Evolutionary conservation across 805 yeast species (phyloP).

Genomic region (Hanseniaspora jakobsenii): DNA sequence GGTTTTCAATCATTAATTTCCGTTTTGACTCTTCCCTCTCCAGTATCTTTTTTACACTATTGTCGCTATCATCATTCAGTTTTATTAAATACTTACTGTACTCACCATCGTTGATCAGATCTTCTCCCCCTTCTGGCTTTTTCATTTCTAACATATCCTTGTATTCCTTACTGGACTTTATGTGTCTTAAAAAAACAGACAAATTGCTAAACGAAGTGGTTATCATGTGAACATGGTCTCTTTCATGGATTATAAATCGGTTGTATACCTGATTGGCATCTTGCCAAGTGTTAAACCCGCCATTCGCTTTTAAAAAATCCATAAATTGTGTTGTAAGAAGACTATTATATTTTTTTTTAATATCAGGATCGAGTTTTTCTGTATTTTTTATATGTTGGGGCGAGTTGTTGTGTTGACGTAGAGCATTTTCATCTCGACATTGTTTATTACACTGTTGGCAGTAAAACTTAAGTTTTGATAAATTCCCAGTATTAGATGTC

Average conservation of each 20-base stretch:
- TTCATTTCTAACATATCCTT: conserved; percentile 36
- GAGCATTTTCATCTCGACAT: conserved; percentile 93
- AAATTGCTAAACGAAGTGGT: conserved; percentile 71
- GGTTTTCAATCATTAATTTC: background rate
- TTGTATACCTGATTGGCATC: conserved; percentile 81
- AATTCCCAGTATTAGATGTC: conserved; percentile 68
- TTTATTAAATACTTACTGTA: conserved; percentile 10
- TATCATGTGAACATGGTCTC: conserved; percentile 80
- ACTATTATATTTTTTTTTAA: conserved; percentile 47
- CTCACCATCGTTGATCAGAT: conserved; percentile 9
- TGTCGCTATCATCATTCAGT: background rate
- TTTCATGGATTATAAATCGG: conserved; percentile 63
- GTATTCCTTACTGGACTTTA: conserved; percentile 41
- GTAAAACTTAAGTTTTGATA: conserved; percentile 74
- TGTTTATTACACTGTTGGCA: conserved; percentile 89
- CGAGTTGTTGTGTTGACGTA: conserved; percentile 76
- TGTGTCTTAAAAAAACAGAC: conserved; percentile 50
- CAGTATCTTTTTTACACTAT: background rate
- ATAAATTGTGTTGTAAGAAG: conserved; percentile 57
- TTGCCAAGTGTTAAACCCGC: conserved; percentile 29
- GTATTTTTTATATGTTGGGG: conserved; percentile 60
- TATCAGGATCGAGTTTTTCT: conserved; percentile 35
- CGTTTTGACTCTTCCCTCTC: background rate
- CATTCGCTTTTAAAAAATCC: conserved; percentile 50
- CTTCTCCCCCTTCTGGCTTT: conserved; percentile 1